A percentile compares a stretch with the other conserved stretches of the same genome.
phyloP scores from a whole-genome alignment of 257 asterid species.

The Solanum rostratum region DNA sequence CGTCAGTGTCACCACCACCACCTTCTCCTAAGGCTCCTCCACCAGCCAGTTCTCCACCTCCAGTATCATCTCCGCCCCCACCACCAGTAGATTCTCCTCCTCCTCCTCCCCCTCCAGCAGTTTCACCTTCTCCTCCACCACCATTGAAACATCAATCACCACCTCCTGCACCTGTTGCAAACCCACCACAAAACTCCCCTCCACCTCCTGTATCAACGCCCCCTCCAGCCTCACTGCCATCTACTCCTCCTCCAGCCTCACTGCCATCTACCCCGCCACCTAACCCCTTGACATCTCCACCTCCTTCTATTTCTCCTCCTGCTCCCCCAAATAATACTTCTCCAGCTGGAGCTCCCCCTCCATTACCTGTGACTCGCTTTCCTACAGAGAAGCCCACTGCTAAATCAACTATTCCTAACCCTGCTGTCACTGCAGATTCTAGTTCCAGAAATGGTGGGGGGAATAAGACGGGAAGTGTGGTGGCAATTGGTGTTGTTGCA shows the following conservation, averaged over 20 bases:
- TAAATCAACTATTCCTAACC: constrained; percentile 25
- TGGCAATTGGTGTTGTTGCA: constrained; percentile 41
- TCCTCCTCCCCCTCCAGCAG: constrained; percentile 30
- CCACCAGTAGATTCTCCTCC: constrained; percentile 20
- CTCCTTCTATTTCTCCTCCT: constrained; percentile 22
- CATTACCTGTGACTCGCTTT: constrained; percentile 21
- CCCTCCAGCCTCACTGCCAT: constrained; percentile 30
- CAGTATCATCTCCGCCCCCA: constrained; percentile 16
- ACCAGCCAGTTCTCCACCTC: constrained; percentile 22
- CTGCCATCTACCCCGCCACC: constrained; percentile 32
- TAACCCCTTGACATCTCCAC: constrained; percentile 16
- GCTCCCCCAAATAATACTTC: constrained; percentile 29
- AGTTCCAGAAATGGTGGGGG: constrained; percentile 30
- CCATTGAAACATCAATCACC: constrained; percentile 27
- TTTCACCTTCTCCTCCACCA: constrained; percentile 31
- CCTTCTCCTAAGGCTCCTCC: constrained; percentile 20
- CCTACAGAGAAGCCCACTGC: constrained; percentile 64
- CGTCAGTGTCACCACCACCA: constrained; percentile 7
- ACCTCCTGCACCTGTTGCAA: constrained; percentile 33
- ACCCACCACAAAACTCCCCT: constrained; percentile 33
- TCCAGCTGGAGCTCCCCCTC: constrained; percentile 10
- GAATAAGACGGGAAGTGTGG: constrained; percentile 28
- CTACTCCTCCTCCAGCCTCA: constrained; percentile 25
- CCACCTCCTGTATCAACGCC: constrained; percentile 35
- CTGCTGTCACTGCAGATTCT: constrained; percentile 28